phyloP scores from a whole-genome alignment of 441 rosid species.

The Isatis lusitanica region DNA sequence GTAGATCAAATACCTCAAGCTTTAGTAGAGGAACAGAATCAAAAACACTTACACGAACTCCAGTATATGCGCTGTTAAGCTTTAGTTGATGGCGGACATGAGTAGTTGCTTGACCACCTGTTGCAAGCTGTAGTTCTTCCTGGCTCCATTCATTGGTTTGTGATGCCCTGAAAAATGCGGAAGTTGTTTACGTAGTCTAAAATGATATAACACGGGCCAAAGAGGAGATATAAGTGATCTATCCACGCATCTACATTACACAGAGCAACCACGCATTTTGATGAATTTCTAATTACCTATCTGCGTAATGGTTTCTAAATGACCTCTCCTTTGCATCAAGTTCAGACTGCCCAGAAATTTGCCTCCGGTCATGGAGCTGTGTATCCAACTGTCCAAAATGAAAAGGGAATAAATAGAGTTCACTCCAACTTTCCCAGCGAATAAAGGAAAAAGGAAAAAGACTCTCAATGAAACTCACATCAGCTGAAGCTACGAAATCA shows the following conservation, averaged over 20 bases:
- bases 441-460: neutral
- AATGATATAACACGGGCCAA: neutral
- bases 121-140: constrained; percentile 73
- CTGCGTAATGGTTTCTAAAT: constrained; percentile 34
- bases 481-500: constrained; percentile 75
- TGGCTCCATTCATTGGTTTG: constrained; percentile 56
- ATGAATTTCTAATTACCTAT: constrained; percentile 41
- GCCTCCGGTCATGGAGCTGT: constrained; percentile 61
- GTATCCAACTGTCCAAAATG: constrained; percentile 66
- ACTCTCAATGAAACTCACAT: constrained; percentile 54
- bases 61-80: constrained; percentile 78
- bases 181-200: constrained; percentile 25
- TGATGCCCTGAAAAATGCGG: constrained; percentile 33
- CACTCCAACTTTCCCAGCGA: neutral
- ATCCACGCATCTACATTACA: neutral
- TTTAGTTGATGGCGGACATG: constrained; percentile 65
- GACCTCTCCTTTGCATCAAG: constrained; percentile 32
- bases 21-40: constrained; percentile 21
- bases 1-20: neutral
- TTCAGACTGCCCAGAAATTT: constrained; percentile 69
- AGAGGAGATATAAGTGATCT: neutral
- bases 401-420: constrained; percentile 6
- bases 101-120: constrained; percentile 56
- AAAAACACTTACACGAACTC: constrained; percentile 62
- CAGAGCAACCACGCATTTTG: constrained; percentile 6